Conservation (phyloP, 495 filamentous ascomycete genomes). For the Penicillium longicatenatum region DNA sequence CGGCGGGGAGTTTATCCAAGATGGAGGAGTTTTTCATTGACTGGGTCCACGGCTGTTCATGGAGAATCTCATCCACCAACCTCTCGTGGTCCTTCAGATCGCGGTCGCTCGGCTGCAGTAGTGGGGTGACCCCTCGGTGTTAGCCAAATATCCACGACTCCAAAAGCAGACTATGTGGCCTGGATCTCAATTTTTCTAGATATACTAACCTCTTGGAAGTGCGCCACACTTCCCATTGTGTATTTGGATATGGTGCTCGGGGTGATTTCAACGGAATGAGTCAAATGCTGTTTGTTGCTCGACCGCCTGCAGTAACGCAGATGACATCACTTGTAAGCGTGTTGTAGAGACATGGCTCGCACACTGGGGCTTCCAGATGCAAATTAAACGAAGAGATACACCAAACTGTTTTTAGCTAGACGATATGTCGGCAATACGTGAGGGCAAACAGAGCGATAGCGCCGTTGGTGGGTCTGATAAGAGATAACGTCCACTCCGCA, state of each 20-base stretch:
- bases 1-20: conserved; percentile 58
- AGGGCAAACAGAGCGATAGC: conserved; percentile 8
- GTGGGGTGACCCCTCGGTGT: background rate
- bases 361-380: background rate
- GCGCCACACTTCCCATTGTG: conserved; percentile 11
- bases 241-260: background rate
- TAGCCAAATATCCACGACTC: background rate
- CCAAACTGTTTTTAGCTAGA: background rate
- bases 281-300: background rate
- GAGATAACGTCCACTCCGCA: conserved; percentile 17
- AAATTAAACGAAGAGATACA: background rate
- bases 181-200: background rate
- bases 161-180: background rate
- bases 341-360: conserved; percentile 9
- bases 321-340: conserved; percentile 28
- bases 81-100: conserved; percentile 1
- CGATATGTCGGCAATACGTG: background rate
- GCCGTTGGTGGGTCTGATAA: conserved; percentile 22
- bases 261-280: background rate
- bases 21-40: conserved; percentile 9
- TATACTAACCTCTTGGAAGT: conserved; percentile 2
- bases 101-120: conserved; percentile 11
- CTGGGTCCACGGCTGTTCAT: conserved; percentile 6
- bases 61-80: conserved; percentile 16
- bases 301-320: conserved; percentile 9